Percentiles rank a stretch among this genome's conserved stretches.
Evolutionary conservation across 2,329 filamentous ascomycete species (phyloP).

Genomic region (Colletotrichum brevisporum): DNA sequence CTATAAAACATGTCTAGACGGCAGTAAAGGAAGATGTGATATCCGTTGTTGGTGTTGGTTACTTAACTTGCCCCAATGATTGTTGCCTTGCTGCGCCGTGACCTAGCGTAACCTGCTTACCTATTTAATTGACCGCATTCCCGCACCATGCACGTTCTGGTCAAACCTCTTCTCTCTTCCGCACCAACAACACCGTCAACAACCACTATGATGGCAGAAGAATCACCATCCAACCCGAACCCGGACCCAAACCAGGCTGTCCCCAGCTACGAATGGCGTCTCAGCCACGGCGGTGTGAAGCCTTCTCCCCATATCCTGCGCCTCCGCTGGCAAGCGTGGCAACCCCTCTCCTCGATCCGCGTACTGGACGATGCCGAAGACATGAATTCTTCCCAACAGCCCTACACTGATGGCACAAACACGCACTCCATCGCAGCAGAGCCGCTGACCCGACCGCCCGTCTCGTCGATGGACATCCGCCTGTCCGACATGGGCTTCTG

Average conservation of each 20-base stretch:
- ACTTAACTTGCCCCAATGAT: neutral
- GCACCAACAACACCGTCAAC: neutral
- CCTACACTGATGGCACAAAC: neutral
- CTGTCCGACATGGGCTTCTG: neutral
- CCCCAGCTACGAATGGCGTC: conserved; percentile 12
- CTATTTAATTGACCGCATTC: neutral
- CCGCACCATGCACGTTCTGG: neutral
- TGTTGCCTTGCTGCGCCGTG: neutral
- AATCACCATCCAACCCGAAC: neutral
- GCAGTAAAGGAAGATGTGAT: neutral
- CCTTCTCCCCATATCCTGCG: conserved; percentile 6
- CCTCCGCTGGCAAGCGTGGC: conserved; percentile 6
- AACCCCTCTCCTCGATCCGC: conserved; percentile 11
- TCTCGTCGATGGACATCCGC: conserved; percentile 1
- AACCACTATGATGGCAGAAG: neutral
- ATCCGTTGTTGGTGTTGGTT: neutral
- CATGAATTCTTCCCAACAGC: neutral
- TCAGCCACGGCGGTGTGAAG: neutral
- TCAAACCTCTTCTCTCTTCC: neutral
- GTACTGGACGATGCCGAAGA: conserved; percentile 9
- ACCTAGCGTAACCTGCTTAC: neutral
- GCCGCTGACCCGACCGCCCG: conserved; percentile 8
- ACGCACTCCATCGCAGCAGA: conserved; percentile 13
- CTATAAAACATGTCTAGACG: neutral
- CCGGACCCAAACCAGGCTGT: neutral